Base-by-base conservation (phyloP, 2,329 filamentous ascomycete species). In the Alternaria dauci region DNA sequence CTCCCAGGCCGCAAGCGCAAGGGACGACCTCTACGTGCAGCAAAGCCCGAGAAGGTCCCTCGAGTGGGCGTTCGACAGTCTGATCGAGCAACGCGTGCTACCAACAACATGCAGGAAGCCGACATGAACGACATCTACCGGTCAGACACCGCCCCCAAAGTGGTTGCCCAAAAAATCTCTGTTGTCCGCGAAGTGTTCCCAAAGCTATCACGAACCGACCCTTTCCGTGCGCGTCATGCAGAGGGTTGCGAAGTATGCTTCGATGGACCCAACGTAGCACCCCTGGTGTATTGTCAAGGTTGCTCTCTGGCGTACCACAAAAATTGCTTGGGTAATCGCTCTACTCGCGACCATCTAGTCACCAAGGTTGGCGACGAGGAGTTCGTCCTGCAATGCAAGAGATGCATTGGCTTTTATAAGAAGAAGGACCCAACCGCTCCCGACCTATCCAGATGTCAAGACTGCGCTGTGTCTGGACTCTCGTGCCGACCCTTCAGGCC, bases 371-470 rank as follows among this genome's bases (percentile, higher is more conserved):
- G 84, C 2, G 83, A 90, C 1, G 88, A 90, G 2, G 80, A 90
- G 38, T 98, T 96, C 69, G 89, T 99, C 16, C 81, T 99, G 39
- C 95, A 99, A 75, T 99, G 95, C 80, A 90, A 89, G 66, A 91
- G 89, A 58, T 99, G 95, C 75, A 85, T 98, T 63, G 89, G 89
- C 4, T 74, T 85, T 20, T 85, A 88, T 46, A 81, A 83, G 62
- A 88, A 88, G 73, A 94, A 91, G 71, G 92, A 97, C 65, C 64
- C 71, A 0, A 84, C 82, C 18, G 88, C 89, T 1, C 94, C 95
- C 0, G 85, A 88, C 61, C 85, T 93, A 46, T 88, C 89, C 59
- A 82, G 82, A 46, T 99, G 96, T 71, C 87, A 91, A 62, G 81
- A 80, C 7, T 99, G 95, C 74, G 85, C 84, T 55, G 74, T 83